These are phyloP conservation scores for Erysiphe pulchra DNA, from an alignment of 2,329 filamentous ascomycete genomes.

Conservation along the genomic window DNA sequence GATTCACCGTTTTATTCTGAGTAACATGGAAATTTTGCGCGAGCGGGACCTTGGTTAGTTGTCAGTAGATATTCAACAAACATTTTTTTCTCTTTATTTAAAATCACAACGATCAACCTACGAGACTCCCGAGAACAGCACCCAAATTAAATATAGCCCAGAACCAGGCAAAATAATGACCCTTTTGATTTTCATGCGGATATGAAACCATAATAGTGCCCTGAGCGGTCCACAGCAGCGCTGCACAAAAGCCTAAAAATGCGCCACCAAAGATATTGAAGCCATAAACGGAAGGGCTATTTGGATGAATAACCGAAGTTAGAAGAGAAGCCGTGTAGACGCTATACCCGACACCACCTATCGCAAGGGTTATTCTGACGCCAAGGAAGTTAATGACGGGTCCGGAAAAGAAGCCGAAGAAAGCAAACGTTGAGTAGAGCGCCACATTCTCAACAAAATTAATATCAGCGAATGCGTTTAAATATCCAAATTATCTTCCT, in stretches of 20 bases:
- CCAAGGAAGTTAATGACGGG: slow-evolving; percentile 57
- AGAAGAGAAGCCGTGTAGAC: slow-evolving; percentile 49
- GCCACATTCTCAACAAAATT: slow-evolving; percentile 14
- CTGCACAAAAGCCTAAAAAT: slow-evolving; percentile 53
- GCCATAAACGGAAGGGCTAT: slow-evolving; percentile 9
- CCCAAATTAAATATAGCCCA: slow-evolving; percentile 92
- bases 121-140: slow-evolving; percentile 56
- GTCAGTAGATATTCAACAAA: too few species aligned
- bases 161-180: slow-evolving; percentile 71
- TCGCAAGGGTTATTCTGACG: slow-evolving; percentile 37
- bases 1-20: slow-evolving; percentile 25
- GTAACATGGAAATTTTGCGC: slow-evolving; percentile 42
- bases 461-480: too few species aligned
- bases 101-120: slow-evolving; percentile 10
- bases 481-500: too few species aligned
- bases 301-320: slow-evolving; percentile 40
- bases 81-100: too few species aligned
- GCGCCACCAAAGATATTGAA: slow-evolving; percentile 57
- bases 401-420: slow-evolving; percentile 44
- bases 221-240: slow-evolving; percentile 60
- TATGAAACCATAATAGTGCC: slow-evolving; percentile 81
- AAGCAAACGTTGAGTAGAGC: slow-evolving; percentile 24
- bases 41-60: slow-evolving; percentile 31
- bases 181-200: slow-evolving; percentile 56
- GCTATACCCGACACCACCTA: slow-evolving; percentile 55